phyloP scores from a whole-genome alignment of 2,329 filamentous ascomycete genomes.

The Thelonectria discophora region DNA sequence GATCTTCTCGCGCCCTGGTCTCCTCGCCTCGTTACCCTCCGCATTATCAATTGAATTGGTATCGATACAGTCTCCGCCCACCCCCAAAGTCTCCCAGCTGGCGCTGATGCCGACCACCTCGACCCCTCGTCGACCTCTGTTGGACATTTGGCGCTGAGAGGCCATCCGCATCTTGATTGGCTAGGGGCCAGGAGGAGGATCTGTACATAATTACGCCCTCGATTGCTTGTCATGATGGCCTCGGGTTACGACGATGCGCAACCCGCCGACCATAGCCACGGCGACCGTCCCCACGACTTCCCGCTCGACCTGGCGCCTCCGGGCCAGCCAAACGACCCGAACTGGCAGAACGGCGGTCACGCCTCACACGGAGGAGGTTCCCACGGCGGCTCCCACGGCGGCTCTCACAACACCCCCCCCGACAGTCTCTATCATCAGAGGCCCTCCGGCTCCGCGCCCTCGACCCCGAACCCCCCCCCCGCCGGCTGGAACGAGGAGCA shows the following conservation, averaged over 20 bases:
- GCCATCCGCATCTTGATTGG: conserved; percentile 33
- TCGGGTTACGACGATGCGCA: conserved; percentile 57
- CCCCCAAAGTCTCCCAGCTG: conserved; percentile 34
- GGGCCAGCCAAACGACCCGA: conserved; percentile 45
- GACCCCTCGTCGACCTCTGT: conserved; percentile 45
- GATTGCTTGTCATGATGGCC: conserved; percentile 51
- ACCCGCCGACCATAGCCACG: conserved; percentile 50
- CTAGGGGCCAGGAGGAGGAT: conserved; percentile 42
- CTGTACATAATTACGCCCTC: conserved; percentile 36
- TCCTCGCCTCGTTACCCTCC: conserved; percentile 33
- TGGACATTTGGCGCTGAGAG: conserved; percentile 47
- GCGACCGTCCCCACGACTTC: conserved; percentile 41
- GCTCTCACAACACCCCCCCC: conserved; percentile 51
- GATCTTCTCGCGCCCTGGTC: conserved; percentile 28
- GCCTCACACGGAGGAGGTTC: no score
- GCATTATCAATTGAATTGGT: conserved; percentile 43
- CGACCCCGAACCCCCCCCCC: conserved; percentile 44
- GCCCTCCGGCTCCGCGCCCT: conserved; percentile 48
- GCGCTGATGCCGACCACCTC: conserved; percentile 52
- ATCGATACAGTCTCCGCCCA: conserved; percentile 32
- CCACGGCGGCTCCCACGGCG: no score
- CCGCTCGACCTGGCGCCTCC: conserved; percentile 45
- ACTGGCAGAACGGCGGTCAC: conserved; percentile 50
- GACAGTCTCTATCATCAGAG: conserved; percentile 48
- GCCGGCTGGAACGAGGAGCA: conserved; percentile 52